Evolutionary conservation across 2,329 filamentous ascomycete genomes (phyloP).

Genomic region (Pestalotiopsis sp.): DNA sequence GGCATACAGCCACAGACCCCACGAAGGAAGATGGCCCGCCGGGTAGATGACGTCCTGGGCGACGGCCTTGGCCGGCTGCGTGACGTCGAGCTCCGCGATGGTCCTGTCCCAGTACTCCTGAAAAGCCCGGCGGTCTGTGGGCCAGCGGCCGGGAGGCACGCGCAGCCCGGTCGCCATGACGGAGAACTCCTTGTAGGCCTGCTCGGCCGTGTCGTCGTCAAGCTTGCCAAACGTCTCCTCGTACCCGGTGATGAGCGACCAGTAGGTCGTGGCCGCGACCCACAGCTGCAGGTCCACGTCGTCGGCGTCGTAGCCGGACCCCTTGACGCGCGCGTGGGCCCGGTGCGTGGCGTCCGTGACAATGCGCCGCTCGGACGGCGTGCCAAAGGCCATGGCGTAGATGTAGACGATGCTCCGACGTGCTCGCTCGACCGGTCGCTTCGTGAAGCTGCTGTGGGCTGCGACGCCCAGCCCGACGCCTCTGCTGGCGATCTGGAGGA

Average conservation of each 20-base stretch:
- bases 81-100: conserved; percentile 11
- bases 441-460: conserved; percentile 14
- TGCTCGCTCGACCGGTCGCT: conserved; percentile 11
- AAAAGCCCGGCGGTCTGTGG: conserved; percentile 9
- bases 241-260: conserved; percentile 14
- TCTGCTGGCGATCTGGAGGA: conserved; percentile 11
- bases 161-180: conserved; percentile 19
- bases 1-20: conserved; percentile 8
- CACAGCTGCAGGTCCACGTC: conserved; percentile 21
- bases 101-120: conserved; percentile 9
- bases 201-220: conserved; percentile 14
- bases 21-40: conserved; percentile 4
- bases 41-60: conserved; percentile 11
- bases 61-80: conserved; percentile 6
- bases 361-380: conserved; percentile 12
- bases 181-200: conserved; percentile 18
- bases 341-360: conserved; percentile 18
- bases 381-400: conserved; percentile 21
- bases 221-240: conserved; percentile 17
- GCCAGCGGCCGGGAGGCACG: conserved; percentile 19
- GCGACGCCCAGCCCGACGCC: conserved; percentile 11
- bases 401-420: conserved; percentile 14
- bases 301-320: conserved; percentile 16
- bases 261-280: conserved; percentile 20
- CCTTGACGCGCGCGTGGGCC: conserved; percentile 18